Evolutionary conservation across 768 basidiomycete species (phyloP).

Genomic region (Rossbeevera mucosa): DNA sequence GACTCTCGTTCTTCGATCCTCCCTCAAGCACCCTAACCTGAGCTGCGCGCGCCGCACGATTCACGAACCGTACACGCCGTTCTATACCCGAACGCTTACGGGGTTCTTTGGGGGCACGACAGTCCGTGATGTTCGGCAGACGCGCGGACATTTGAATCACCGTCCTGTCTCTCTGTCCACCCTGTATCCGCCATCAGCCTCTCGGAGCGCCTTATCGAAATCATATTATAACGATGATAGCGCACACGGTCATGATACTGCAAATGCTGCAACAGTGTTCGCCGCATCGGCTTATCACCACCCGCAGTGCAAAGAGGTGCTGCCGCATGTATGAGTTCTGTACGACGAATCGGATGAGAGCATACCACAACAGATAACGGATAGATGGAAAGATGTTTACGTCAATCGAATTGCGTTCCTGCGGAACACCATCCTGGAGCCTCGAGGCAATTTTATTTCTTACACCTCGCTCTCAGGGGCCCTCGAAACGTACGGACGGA

Average conservation of each 20-base stretch:
- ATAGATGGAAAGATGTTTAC: conserved; percentile 11
- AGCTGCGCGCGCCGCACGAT: not conserved
- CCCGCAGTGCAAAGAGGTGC: not conserved
- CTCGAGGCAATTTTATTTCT: conserved; percentile 10
- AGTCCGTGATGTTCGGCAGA: not conserved
- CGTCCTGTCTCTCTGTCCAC: not conserved
- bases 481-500: not conserved
- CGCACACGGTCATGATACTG: not conserved
- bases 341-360: not conserved
- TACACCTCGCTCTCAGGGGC: conserved; percentile 8
- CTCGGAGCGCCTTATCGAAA: not conserved
- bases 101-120: not conserved
- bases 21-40: conserved; percentile 6
- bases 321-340: not conserved
- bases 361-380: conserved; percentile 2
- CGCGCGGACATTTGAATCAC: not conserved
- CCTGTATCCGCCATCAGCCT: conserved; percentile 7
- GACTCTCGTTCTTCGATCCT: not conserved
- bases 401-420: conserved; percentile 2
- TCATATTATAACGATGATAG: not conserved
- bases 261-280: not conserved
- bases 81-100: not conserved
- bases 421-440: conserved; percentile 6
- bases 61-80: not conserved
- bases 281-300: conserved; percentile 11